These are phyloP conservation scores for Rhodocollybia butyracea DNA, from an alignment of 768 basidiomycete species.

Conservation along the genomic window DNA sequence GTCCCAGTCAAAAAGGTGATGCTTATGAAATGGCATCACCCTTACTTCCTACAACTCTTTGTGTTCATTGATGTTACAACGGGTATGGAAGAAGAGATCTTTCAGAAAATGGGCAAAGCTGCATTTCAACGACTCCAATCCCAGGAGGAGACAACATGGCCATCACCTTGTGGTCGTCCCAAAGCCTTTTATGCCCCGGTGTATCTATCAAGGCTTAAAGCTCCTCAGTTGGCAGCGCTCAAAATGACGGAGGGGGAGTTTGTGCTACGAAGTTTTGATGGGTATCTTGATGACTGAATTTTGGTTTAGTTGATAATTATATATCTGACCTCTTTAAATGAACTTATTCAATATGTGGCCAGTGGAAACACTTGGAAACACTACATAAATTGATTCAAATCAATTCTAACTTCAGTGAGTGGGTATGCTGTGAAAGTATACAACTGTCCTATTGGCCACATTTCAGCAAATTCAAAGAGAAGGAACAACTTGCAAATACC, in stretches of 20 bases:
- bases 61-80: not conserved
- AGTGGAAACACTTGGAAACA: too few species aligned
- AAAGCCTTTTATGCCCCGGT: not conserved
- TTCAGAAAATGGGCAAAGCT: not conserved
- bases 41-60: not conserved
- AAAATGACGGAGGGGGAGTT: not conserved
- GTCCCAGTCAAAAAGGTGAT: not conserved
- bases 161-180: not conserved
- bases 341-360: too few species aligned
- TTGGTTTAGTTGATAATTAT: not conserved
- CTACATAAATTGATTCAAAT: too few species aligned
- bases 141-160: not conserved
- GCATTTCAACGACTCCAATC: not conserved
- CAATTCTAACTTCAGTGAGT: too few species aligned
- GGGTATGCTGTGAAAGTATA: not conserved
- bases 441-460: not conserved
- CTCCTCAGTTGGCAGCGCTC: not conserved
- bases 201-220: not conserved
- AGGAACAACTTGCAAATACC: too few species aligned
- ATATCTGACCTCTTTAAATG: too few species aligned
- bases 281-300: not conserved
- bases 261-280: not conserved
- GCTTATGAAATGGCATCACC: not conserved
- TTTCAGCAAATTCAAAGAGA: too few species aligned
- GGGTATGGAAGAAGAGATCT: not conserved